phyloP scores from a whole-genome alignment of 441 rosid species.

The Gossypium davidsonii region DNA sequence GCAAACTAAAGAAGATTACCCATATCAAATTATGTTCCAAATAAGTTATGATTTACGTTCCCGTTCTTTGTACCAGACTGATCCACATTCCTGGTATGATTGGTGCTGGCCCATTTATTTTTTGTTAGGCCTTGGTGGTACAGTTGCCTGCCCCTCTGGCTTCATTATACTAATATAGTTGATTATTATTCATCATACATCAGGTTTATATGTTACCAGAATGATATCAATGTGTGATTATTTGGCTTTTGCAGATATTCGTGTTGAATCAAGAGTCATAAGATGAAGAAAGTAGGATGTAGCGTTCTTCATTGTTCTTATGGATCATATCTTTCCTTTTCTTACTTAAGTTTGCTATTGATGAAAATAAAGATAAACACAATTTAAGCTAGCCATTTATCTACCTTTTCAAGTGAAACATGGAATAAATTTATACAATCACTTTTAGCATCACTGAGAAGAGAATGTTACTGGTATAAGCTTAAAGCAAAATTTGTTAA shows the following conservation, averaged over 20 bases:
- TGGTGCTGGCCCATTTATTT: neutral
- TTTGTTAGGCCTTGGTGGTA: neutral
- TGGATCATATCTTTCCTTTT: neutral
- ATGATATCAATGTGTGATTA: neutral
- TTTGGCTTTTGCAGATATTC: neutral
- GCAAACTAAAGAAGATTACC: too few species aligned
- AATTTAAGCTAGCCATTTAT: neutral
- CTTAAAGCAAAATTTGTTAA: neutral
- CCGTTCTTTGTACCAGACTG: too few species aligned
- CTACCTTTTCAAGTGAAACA: neutral
- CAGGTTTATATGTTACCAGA: neutral
- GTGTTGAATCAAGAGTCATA: neutral
- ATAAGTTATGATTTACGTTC: too few species aligned
- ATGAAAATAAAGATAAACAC: neutral
- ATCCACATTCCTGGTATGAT: too few species aligned
- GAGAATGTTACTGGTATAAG: neutral
- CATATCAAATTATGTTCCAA: too few species aligned
- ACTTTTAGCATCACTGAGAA: neutral
- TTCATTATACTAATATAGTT: neutral
- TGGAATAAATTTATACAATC: neutral
- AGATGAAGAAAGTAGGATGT: neutral
- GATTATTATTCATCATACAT: neutral
- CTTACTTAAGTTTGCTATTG: neutral
- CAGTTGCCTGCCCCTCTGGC: neutral
- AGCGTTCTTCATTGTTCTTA: neutral